phyloP scores from a whole-genome alignment of 371 early-diverging fungal species.

The Actinomucor elegans region DNA sequence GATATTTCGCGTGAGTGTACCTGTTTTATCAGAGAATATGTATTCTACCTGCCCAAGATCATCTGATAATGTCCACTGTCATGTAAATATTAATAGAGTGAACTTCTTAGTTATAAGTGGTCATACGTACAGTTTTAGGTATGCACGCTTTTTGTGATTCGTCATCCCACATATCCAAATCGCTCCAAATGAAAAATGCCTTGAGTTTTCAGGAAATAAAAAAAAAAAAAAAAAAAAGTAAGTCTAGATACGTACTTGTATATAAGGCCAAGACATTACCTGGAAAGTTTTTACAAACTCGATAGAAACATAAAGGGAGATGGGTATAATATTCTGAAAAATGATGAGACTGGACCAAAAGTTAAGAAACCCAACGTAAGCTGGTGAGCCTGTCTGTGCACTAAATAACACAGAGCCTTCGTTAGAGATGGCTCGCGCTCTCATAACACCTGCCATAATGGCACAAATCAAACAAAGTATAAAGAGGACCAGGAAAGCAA shows the following conservation, averaged over 20 bases:
- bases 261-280: slow-evolving; percentile 57
- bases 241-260: background rate
- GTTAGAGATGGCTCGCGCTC: slow-evolving; percentile 29
- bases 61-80: slow-evolving; percentile 90
- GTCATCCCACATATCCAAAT: slow-evolving; percentile 83
- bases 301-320: slow-evolving; percentile 94
- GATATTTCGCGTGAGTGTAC: slow-evolving; percentile 96
- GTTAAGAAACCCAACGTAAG: slow-evolving; percentile 53
- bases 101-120: background rate
- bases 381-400: slow-evolving; percentile 34
- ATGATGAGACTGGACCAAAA: slow-evolving; percentile 83
- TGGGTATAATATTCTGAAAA: slow-evolving; percentile 95
- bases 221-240: background rate
- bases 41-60: slow-evolving; percentile 96
- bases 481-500: slow-evolving; percentile 79
- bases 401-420: slow-evolving; percentile 34
- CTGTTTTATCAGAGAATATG: slow-evolving; percentile 97
- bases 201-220: too few species aligned
- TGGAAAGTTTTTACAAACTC: slow-evolving; percentile 83
- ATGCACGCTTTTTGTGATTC: slow-evolving; percentile 66
- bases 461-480: slow-evolving; percentile 74
- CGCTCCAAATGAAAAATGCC: slow-evolving; percentile 85
- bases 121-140: slow-evolving; percentile 65
- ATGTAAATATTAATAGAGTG: background rate
- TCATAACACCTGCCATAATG: slow-evolving; percentile 60